These are phyloP conservation scores for Lavandula angustifolia DNA, from an alignment of 257 asterid species.

Conservation along the genomic window DNA sequence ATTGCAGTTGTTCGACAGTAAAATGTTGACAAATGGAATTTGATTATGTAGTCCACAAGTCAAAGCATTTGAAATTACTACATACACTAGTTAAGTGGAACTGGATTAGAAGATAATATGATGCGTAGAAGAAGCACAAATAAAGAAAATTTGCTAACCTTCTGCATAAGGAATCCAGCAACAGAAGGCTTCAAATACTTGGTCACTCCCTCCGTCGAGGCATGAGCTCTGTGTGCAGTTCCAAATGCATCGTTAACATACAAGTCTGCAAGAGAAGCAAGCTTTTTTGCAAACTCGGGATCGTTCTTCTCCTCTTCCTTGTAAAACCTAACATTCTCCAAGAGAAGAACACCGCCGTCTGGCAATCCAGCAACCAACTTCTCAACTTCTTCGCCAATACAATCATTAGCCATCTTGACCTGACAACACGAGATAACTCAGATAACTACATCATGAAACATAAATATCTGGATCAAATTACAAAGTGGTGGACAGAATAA, in stretches of 20 bases:
- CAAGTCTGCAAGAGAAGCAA: conserved; percentile 60
- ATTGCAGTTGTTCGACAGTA: too few relatives aligned
- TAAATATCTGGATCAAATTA: neutral
- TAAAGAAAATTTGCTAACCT: conserved; percentile 34
- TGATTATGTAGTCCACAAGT: conserved; percentile 17
- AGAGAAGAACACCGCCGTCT: conserved; percentile 75
- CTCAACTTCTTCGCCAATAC: conserved; percentile 76
- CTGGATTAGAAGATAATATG: conserved; percentile 1
- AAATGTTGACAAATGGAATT: neutral
- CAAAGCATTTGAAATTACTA: conserved; percentile 4
- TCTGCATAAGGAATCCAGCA: conserved; percentile 66
- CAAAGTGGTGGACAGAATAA: conserved; percentile 3
- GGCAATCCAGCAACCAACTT: conserved; percentile 66
- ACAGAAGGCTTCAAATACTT: conserved; percentile 53
- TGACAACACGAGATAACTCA: conserved; percentile 18
- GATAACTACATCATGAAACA: conserved; percentile 11
- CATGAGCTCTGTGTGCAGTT: conserved; percentile 74
- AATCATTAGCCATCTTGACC: conserved; percentile 87
- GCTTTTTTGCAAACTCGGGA: conserved; percentile 59
- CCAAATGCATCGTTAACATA: conserved; percentile 87
- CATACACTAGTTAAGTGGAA: neutral
- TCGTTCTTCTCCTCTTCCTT: conserved; percentile 65
- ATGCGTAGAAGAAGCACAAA: neutral
- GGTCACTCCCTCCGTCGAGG: conserved; percentile 60
- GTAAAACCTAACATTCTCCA: conserved; percentile 73